Evolutionary conservation across 2,329 filamentous ascomycete genomes (phyloP).

Genomic region (Colletotrichum tabaci): DNA sequence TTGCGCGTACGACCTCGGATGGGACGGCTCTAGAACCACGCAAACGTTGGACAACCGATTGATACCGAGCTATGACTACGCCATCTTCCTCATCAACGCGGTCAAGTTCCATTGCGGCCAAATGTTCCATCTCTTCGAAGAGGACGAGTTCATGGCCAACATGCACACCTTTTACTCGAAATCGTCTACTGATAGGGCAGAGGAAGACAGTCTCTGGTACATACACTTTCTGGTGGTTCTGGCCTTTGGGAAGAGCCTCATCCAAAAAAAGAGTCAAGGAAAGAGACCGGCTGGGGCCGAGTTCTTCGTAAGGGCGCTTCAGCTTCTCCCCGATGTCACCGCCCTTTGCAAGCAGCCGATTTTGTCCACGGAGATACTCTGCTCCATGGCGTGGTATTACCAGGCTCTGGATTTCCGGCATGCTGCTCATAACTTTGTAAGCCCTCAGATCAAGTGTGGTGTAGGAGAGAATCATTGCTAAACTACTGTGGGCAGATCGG

Average conservation of each 20-base stretch:
- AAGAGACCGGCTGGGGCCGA: constrained; percentile 62
- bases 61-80: constrained; percentile 61
- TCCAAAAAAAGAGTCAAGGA: constrained; percentile 54
- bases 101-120: constrained; percentile 71
- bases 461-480: too few species aligned
- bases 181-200: constrained; percentile 32
- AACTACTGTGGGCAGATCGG: constrained; percentile 55
- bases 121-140: constrained; percentile 69
- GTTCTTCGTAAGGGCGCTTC: constrained; percentile 61
- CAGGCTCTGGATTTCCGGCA: constrained; percentile 65
- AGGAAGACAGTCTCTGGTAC: constrained; percentile 59
- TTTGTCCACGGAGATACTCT: constrained; percentile 64
- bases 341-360: constrained; percentile 60
- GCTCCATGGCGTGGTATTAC: constrained; percentile 66
- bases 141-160: constrained; percentile 62
- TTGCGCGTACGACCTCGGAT: constrained; percentile 59
- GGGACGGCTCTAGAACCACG: constrained; percentile 31
- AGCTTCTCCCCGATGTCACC: constrained; percentile 59
- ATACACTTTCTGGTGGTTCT: constrained; percentile 68
- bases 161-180: constrained; percentile 50
- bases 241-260: constrained; percentile 69
- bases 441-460: constrained; percentile 5
- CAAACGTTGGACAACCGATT: constrained; percentile 17
- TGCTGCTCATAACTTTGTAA: constrained; percentile 62
- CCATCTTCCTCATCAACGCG: constrained; percentile 67